phyloP scores from a whole-genome alignment of 192 early-diverging fungal species.

The Entomortierella chlamydospora region DNA sequence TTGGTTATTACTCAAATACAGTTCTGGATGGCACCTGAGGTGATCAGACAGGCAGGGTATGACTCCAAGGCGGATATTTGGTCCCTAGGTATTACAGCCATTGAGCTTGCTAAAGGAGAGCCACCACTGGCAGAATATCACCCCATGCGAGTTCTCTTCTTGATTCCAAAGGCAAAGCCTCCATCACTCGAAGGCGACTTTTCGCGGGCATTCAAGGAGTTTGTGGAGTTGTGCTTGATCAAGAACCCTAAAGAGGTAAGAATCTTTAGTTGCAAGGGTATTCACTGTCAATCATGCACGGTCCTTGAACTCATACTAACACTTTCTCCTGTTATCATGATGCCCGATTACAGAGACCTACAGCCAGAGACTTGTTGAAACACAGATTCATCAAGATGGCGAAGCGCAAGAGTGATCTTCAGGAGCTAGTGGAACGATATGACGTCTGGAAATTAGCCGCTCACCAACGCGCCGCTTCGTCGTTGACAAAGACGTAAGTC shows the following conservation, averaged over 20 bases:
- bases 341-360: constrained; percentile 73
- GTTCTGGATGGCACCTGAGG: constrained; percentile 95
- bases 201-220: constrained; percentile 89
- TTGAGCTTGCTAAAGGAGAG: constrained; percentile 92
- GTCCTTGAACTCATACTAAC: too few species aligned
- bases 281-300: too few species aligned
- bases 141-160: constrained; percentile 94
- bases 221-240: constrained; percentile 88
- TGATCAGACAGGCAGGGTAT: constrained; percentile 92
- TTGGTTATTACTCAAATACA: constrained; percentile 23
- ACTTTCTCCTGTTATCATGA: too few species aligned
- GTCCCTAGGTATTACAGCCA: constrained; percentile 97
- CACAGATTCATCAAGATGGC: constrained; percentile 90
- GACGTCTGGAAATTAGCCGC: constrained; percentile 77
- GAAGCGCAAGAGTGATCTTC: constrained; percentile 83
- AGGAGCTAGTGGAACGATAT: constrained; percentile 87
- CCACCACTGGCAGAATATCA: constrained; percentile 96
- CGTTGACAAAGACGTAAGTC: constrained; percentile 44
- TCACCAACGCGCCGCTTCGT: constrained; percentile 47
- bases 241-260: constrained; percentile 85
- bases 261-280: too few species aligned
- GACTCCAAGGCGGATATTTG: constrained; percentile 91
- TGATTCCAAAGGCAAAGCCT: constrained; percentile 93
- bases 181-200: constrained; percentile 84
- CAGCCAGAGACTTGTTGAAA: constrained; percentile 89